Base-by-base conservation (phyloP, 495 filamentous ascomycete species). In the Aspergillus indologenus region DNA sequence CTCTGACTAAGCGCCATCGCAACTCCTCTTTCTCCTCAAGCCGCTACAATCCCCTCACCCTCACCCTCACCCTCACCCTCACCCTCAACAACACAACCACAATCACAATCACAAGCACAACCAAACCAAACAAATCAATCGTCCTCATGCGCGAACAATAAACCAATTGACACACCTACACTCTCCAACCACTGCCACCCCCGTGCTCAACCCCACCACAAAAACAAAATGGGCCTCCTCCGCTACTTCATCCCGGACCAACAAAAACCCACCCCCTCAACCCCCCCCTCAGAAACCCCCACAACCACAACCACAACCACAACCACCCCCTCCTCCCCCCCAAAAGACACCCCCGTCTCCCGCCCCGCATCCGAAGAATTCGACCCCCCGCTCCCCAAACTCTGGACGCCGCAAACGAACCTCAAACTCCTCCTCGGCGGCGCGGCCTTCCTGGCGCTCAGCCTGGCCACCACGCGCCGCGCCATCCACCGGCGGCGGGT, bases 391-490 rank as follows among this genome's bases (percentile, higher is more conserved):
- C 61, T 62, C 56, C 65, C 50, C 40, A 61, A 59, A 52, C 29
- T 51, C 54, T 49, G 53, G 58, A 64, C 59, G 53, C 58, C 68
- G 47, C 12, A 65, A 47, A 62, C 68, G 56, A 77, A 72, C 65
- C 65, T 71, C 44, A 79, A 78, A 59, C 73, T 92, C 60, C 85
- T 91, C 74, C 74, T 86, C 61, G 85, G 83, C 69, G 92, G 92
- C 57, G 79, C 86, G 20, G 75, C 83, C 62, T 95, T 93, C 73
- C 81, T 91, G 68, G 69, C 78, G 43, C 71, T 91, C 61, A 89
- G 90, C 22, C 71, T 86, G 3, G 53, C 84, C 34, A 74, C 90
- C n/a, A 90, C 92, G 12, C 82, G 90, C 7, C 85, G 92, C 19
- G 76, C 89, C 8, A 73, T 89, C 49, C 53, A 67, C 23, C 80